Base-by-base conservation (phyloP, 2,329 filamentous ascomycete species). In the Nectriaceae sp. region DNA sequence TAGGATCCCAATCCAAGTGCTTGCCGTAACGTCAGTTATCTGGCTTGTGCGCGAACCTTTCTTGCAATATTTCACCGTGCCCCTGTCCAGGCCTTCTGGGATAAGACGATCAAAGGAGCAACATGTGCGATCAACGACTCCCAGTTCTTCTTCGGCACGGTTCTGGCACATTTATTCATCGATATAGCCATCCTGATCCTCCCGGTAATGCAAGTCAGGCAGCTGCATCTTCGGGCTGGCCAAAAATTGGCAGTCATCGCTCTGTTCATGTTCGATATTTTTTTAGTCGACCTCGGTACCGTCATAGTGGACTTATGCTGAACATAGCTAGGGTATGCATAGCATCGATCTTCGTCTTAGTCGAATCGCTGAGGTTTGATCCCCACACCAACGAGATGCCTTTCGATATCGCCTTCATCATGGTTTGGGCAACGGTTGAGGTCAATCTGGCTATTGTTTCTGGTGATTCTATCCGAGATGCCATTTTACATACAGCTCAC, bases 41-140 rank as follows among this genome's bases (percentile, higher is more conserved):
- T 68, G 65, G 65, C 56, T 67, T 21, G 45, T 63, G 2, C 44
- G 65, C 3, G 64, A 22, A 64, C 64, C 1, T 64, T 70, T 21
- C 47, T 70, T 24, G 61, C 61, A 1, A 62, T 64, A 2, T 64
- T 70, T 21, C 64, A 66, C 38, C 70, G 68, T 36, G 31, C 65
- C 4, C 69, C 69, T 0, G 49, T 70, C 0, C 59, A 64, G 19
- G 62, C 58, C 3, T 65, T 67, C 21, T 71, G 67, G 69, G 56
- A 65, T 18, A 55, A 57, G 10, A 47, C 53, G 3, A 55, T 68
- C 21, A 45, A 47, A 21, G 58, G 54, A 3, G 55, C 53, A 1
- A 50, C 55, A 11, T 71, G 69, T 50, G 56, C 51, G 4, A 64
- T 70, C 15, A 52, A 63, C 33, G 63, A 63, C 45, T 54, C 57